Percentiles rank a stretch among this genome's conserved stretches.
phyloP scores from a whole-genome alignment of 768 basidiomycete genomes.

The Pisolithus orientalis region DNA sequence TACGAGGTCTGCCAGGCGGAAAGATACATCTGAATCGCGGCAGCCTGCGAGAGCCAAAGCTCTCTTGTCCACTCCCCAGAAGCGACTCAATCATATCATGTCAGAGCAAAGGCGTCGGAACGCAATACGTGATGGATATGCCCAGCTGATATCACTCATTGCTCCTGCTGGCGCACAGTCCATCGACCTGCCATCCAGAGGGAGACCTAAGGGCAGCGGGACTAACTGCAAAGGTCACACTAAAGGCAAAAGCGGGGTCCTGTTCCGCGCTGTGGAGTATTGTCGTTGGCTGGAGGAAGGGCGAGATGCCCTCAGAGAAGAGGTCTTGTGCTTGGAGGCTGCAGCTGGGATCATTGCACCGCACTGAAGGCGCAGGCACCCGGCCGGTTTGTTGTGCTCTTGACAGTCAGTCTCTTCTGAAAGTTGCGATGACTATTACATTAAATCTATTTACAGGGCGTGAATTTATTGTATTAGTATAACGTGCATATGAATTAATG shows the following conservation, averaged over 20 bases:
- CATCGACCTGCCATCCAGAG: constrained; percentile 70
- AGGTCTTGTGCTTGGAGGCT: constrained; percentile 62
- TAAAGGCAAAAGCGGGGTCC: constrained; percentile 85
- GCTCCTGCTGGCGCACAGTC: constrained; percentile 71
- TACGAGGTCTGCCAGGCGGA: constrained; percentile 16
- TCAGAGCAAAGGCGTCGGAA: constrained; percentile 92
- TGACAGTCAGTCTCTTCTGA: constrained; percentile 11
- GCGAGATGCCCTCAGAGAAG: constrained; percentile 58
- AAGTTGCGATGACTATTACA: neutral
- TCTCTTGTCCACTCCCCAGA: constrained; percentile 77
- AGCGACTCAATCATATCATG: constrained; percentile 89
- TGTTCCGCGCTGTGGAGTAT: constrained; percentile 84
- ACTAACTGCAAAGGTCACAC: constrained; percentile 56
- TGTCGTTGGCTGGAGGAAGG: constrained; percentile 84
- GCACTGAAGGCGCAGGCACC: constrained; percentile 4
- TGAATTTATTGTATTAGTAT: neutral
- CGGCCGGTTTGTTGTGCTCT: neutral
- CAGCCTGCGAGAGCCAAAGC: constrained; percentile 45
- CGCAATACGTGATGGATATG: constrained; percentile 85
- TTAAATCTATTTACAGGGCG: neutral
- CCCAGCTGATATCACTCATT: constrained; percentile 75
- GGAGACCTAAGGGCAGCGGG: constrained; percentile 75
- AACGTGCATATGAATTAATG: too few species aligned
- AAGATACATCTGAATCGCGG: constrained; percentile 16
- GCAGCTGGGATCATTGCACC: constrained; percentile 47